These are phyloP conservation scores for Penicillium sp. DNA, from an alignment of 2,329 filamentous ascomycete genomes.

Conservation along the genomic window DNA sequence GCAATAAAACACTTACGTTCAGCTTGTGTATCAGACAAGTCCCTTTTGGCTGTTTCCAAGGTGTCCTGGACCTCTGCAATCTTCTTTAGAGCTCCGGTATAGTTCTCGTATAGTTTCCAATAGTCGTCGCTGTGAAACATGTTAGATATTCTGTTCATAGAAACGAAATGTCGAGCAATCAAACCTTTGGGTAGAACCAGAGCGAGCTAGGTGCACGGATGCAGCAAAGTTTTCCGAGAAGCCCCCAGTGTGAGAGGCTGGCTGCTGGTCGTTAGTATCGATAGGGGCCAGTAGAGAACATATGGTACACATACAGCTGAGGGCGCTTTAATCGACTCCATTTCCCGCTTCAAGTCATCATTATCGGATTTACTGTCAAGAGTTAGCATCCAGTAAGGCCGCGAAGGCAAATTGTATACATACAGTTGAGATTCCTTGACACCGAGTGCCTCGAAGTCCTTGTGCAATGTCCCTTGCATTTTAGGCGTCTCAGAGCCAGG, in stretches of 20 bases:
- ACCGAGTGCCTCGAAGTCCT: slow-evolving; percentile 44
- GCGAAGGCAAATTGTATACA: slow-evolving; percentile 12
- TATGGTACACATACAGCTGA: slow-evolving; percentile 17
- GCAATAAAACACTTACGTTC: slow-evolving; percentile 31
- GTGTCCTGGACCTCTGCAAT: slow-evolving; percentile 40
- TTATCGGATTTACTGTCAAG: slow-evolving; percentile 40
- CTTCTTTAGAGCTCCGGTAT: slow-evolving; percentile 36
- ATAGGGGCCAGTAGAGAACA: neutral
- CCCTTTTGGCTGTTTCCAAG: slow-evolving; percentile 35
- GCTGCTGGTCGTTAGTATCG: slow-evolving; percentile 22
- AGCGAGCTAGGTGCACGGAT: slow-evolving; percentile 33
- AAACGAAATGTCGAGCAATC: neutral
- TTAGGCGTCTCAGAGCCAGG: slow-evolving; percentile 41
- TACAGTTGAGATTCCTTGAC: slow-evolving; percentile 41
- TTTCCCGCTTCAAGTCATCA: slow-evolving; percentile 40
- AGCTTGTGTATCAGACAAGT: slow-evolving; percentile 37
- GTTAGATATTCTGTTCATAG: slow-evolving; percentile 13
- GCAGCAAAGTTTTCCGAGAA: slow-evolving; percentile 36
- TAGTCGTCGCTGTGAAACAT: slow-evolving; percentile 36
- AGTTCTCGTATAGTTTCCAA: slow-evolving; percentile 43
- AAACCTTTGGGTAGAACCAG: slow-evolving; percentile 40
- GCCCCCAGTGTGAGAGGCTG: slow-evolving; percentile 28
- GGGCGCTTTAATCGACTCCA: slow-evolving; percentile 32
- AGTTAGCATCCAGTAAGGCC: slow-evolving; percentile 20
- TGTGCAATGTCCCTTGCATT: slow-evolving; percentile 40